Evolutionary conservation across 441 rosid species (phyloP).

Genomic region (Arabidopsis hybrid): DNA sequence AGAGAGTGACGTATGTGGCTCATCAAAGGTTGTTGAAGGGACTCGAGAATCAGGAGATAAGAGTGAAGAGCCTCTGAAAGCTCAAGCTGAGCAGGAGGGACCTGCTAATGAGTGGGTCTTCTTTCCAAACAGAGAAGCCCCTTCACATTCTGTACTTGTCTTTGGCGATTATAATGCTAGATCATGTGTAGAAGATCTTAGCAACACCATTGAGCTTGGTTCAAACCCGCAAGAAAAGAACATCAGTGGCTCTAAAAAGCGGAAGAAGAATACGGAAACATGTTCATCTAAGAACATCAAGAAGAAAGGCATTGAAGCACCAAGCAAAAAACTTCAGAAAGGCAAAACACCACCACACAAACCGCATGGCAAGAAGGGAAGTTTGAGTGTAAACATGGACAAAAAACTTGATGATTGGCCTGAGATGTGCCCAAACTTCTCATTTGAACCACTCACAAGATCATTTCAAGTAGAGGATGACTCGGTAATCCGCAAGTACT

Average conservation of each 20-base stretch:
- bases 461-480: slow-evolving; percentile 47
- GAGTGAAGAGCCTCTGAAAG: not conserved
- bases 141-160: slow-evolving; percentile 36
- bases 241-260: slow-evolving; percentile 25
- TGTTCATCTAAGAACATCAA: slow-evolving; percentile 31
- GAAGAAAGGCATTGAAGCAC: slow-evolving; percentile 28
- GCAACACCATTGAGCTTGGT: slow-evolving; percentile 25
- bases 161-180: slow-evolving; percentile 23
- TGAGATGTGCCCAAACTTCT: slow-evolving; percentile 54
- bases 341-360: slow-evolving; percentile 15
- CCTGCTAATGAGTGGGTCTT: slow-evolving; percentile 38
- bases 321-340: slow-evolving; percentile 7
- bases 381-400: slow-evolving; percentile 2
- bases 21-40: slow-evolving; percentile 36
- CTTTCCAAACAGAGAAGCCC: slow-evolving; percentile 32
- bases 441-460: slow-evolving; percentile 63
- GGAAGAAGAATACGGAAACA: not conserved
- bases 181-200: slow-evolving; percentile 33
- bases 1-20: slow-evolving; percentile 31
- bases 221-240: slow-evolving; percentile 23
- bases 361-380: slow-evolving; percentile 6
- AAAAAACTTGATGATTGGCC: slow-evolving; percentile 45
- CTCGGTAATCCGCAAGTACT: slow-evolving; percentile 51
- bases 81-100: slow-evolving; percentile 19
- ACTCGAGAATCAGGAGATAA: too few species aligned